Evolutionary conservation across 176 grass and related monocot genomes (phyloP), one percentile per base, ranked within the genome.

Genomic region (Oryza coarctata): DNA sequence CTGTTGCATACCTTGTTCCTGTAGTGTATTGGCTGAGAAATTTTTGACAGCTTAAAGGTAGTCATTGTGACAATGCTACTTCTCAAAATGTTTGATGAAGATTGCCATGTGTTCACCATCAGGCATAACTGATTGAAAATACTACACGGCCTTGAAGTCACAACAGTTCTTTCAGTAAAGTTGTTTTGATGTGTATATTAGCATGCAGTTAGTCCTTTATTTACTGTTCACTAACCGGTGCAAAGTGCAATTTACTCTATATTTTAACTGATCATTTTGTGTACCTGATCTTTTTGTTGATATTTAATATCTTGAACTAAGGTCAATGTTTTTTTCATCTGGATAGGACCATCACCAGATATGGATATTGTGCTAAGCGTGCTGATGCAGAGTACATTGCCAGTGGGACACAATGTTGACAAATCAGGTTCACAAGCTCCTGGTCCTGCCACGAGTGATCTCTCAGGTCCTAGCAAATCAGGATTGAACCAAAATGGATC

Each of bases 401-500:
- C 86, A 73, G 63, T 25, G 6, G 69, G 77, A 72, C 86, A 75
- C 33, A 83, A 74, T 73, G 50, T 61, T 75, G 84, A 76, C 28
- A 98, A 90, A 85, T 62, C 90, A 79, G 75, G 57, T 71, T 76
- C 41, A 22, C 90, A 83, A 78, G 40, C 69, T 94, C 92, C 75
- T 45, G 71, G 68, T 30, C 71, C 85, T 60, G 82, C 63, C 36
- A 82, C 84, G 18, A 87, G 57, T 76, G 92, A 91, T 9, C 43
- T 83, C 70, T 91, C 80, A 7, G 86, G 83, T 18, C 62, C 84
- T 1, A 47, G 84, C 70, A 89, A 73, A 85, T 65, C 86, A 28
- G 88, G 90, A 26, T 25, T 89, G 47, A 91, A 95, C 49, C 94
- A 93, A 44, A 98, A 95, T 84, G 96, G 93, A 80, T 84, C 96